These are phyloP conservation scores for Daedaleopsis nitida DNA, from an alignment of 768 basidiomycete genomes.

Conservation along the genomic window DNA sequence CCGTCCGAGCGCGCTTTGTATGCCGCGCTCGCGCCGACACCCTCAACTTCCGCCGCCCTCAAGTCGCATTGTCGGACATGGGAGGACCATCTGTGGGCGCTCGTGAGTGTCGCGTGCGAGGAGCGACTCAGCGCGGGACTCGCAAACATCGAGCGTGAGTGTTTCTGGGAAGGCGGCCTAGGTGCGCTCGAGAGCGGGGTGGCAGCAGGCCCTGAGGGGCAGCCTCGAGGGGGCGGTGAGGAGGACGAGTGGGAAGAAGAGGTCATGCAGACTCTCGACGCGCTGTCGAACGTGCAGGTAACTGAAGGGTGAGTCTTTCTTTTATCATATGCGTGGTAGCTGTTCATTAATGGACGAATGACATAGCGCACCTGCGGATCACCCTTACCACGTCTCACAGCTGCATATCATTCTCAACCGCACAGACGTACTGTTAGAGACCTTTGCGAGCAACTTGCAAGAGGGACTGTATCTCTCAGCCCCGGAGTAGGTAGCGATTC, in stretches of 20 bases:
- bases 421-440: slow-evolving; percentile 67
- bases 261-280: slow-evolving; percentile 56
- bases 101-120: slow-evolving; percentile 78
- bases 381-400: slow-evolving; percentile 84
- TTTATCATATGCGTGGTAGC: not conserved
- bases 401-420: slow-evolving; percentile 73
- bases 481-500: slow-evolving; percentile 50
- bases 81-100: slow-evolving; percentile 97
- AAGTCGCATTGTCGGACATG: slow-evolving; percentile 82
- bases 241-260: slow-evolving; percentile 70
- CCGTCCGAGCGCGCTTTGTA: slow-evolving; percentile 83
- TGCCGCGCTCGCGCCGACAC: slow-evolving; percentile 79
- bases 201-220: slow-evolving; percentile 18
- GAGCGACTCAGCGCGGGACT: slow-evolving; percentile 53
- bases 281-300: slow-evolving; percentile 57
- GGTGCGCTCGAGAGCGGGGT: slow-evolving; percentile 40
- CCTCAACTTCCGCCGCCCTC: slow-evolving; percentile 63
- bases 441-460: slow-evolving; percentile 60
- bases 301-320: slow-evolving; percentile 57
- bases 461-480: slow-evolving; percentile 52
- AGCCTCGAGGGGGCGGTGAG: slow-evolving; percentile 26
- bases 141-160: slow-evolving; percentile 49
- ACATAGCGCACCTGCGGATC: slow-evolving; percentile 58
- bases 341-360: no score
- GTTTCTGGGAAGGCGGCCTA: slow-evolving; percentile 79